These are phyloP conservation scores for Rhodotorula toruloides DNA, from an alignment of 768 basidiomycete genomes.

Conservation along the genomic window DNA sequence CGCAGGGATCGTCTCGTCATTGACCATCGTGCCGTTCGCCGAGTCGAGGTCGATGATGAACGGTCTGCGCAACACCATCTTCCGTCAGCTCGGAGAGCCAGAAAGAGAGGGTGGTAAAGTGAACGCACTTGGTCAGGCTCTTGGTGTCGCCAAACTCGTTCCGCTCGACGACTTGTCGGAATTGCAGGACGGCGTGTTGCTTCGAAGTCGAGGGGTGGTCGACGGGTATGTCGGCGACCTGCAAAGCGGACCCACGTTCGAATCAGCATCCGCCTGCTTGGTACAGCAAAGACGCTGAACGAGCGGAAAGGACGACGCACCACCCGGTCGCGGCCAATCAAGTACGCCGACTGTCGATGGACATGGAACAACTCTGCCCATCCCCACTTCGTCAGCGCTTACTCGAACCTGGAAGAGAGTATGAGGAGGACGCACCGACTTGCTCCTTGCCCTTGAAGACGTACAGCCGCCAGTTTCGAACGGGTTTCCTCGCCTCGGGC, in stretches of 20 bases:
- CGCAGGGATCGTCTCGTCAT: conserved; percentile 74
- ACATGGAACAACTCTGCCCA: conserved; percentile 79
- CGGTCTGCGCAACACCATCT: conserved; percentile 55
- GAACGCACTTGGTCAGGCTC: conserved; percentile 71
- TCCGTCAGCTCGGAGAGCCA: background rate
- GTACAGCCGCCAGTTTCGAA: conserved; percentile 84
- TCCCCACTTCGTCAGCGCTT: background rate
- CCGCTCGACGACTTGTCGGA: conserved; percentile 79
- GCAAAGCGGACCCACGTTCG: background rate
- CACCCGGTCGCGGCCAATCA: conserved; percentile 80
- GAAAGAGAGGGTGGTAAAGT: background rate
- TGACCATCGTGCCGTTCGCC: conserved; percentile 93
- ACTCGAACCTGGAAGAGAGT: too few relatives aligned
- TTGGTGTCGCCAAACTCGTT: conserved; percentile 79
- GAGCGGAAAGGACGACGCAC: conserved; percentile 52
- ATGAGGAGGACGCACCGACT: conserved; percentile 59
- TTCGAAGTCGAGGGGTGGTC: conserved; percentile 98
- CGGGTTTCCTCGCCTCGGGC: conserved; percentile 90
- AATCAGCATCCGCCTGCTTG: background rate
- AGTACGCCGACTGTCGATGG: conserved; percentile 86
- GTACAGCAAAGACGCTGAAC: too few relatives aligned
- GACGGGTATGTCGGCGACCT: conserved; percentile 63
- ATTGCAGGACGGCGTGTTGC: conserved; percentile 95
- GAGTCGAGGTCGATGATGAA: conserved; percentile 97
- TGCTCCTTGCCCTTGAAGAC: conserved; percentile 95